Percentiles rank a stretch among this genome's conserved stretches.
These are phyloP conservation scores for Pugionium cornutum DNA, from an alignment of 345 rosid species.

Conservation along the genomic window DNA sequence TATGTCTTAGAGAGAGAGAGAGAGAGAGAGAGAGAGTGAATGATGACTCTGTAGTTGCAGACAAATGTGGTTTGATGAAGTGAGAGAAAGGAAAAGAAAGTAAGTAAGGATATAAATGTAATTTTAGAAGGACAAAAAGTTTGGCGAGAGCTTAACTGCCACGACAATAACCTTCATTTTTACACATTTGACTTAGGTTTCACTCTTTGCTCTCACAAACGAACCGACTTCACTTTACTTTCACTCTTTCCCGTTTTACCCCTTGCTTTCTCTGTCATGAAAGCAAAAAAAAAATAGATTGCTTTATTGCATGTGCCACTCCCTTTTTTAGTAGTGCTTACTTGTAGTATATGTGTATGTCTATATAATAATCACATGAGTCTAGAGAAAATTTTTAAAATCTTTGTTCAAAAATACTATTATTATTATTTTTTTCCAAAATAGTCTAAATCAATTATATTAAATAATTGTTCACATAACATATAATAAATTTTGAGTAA, in stretches of 20 bases:
- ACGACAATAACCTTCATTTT: slow-evolving; percentile 60
- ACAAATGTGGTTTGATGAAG: slow-evolving; percentile 9
- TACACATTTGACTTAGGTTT: slow-evolving; percentile 61
- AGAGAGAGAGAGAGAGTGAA: slow-evolving; percentile 30
- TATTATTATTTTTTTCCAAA: too few species aligned
- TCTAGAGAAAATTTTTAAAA: too few species aligned
- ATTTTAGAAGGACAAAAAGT: slow-evolving; percentile 21
- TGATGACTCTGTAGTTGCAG: slow-evolving; percentile 18
- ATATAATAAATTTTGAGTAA: too few species aligned
- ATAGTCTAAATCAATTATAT: too few species aligned
- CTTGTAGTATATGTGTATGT: too few species aligned
- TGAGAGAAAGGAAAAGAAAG: slow-evolving; percentile 35
- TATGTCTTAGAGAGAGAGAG: slow-evolving; percentile 25
- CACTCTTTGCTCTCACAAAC: slow-evolving; percentile 43
- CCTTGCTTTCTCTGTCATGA: too few species aligned
- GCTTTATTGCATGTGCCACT: too few species aligned
- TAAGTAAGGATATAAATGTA: slow-evolving; percentile 50
- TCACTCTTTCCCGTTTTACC: slow-evolving; percentile 55
- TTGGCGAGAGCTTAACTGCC: slow-evolving; percentile 45
- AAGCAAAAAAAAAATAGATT: too few species aligned
- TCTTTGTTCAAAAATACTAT: too few species aligned
- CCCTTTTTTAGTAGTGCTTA: too few species aligned
- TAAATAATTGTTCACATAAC: too few species aligned
- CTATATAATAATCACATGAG: too few species aligned
- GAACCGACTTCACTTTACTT: slow-evolving; percentile 43